Conservation (phyloP, 345 rosid species). For the Kernera saxatilis region DNA sequence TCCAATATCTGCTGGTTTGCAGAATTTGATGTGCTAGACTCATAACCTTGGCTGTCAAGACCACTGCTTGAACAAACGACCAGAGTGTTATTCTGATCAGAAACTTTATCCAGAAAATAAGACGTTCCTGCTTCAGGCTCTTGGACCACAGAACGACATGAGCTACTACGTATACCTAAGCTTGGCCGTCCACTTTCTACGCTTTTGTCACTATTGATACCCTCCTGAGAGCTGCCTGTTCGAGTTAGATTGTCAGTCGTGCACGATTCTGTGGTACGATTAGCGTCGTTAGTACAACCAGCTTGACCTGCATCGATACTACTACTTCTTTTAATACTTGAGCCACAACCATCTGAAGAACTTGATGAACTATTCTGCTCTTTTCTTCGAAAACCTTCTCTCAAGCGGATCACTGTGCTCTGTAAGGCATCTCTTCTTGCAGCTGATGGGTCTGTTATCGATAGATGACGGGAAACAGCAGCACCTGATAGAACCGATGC, state of each 20-base stretch:
- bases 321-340: slow-evolving; percentile 88
- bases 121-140: slow-evolving; percentile 77
- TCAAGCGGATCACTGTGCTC: slow-evolving; percentile 89
- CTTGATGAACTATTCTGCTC: slow-evolving; percentile 89
- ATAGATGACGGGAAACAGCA: slow-evolving; percentile 90
- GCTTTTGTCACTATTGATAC: slow-evolving; percentile 85
- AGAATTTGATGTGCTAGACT: slow-evolving; percentile 81
- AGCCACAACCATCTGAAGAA: slow-evolving; percentile 99
- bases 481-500: slow-evolving; percentile 95
- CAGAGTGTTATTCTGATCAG: slow-evolving; percentile 56
- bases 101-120: slow-evolving; percentile 46
- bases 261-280: slow-evolving; percentile 42
- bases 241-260: slow-evolving; percentile 51
- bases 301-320: slow-evolving; percentile 78
- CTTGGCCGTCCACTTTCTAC: slow-evolving; percentile 97
- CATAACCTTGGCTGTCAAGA: slow-evolving; percentile 89
- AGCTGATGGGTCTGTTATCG: slow-evolving; percentile 80
- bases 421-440: slow-evolving; percentile 97
- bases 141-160: slow-evolving; percentile 82
- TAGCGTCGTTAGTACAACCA: slow-evolving; percentile 55
- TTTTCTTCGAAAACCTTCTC: slow-evolving; percentile 95
- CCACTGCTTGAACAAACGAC: slow-evolving; percentile 81
- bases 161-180: slow-evolving; percentile 76
- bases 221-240: slow-evolving; percentile 74
- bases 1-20: slow-evolving; percentile 83